Base-by-base conservation (phyloP, 495 filamentous ascomycete genomes). In the Penicillium salamii region DNA sequence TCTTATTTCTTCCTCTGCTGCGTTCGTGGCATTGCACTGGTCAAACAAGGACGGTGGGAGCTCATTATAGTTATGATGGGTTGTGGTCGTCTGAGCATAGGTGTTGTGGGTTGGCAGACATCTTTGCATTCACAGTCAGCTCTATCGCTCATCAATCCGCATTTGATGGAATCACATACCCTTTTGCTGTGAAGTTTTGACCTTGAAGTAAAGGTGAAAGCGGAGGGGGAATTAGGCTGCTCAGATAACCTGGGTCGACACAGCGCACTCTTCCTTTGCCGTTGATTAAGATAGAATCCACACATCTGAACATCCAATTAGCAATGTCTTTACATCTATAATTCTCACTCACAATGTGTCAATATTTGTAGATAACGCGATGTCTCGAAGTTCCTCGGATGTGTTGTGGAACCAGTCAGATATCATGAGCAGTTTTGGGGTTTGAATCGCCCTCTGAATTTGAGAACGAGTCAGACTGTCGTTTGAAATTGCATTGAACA, bases 271-370 rank as follows among this genome's bases (percentile, higher is more conserved):
- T 51, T 6, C 74, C 75, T 57, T 71, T 69, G n/a, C 75, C 73
- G 45, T 78, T 77, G 48, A 78, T 54, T 4, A 78, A 58, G 12
- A 77, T 52, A 20, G 64, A 65, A 41, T 77, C 72, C 13, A 61
- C 61, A 57, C 68, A 66, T 19, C 51, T 58, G 14, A 5, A 24
- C 3, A 17, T 2, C 14, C 18, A 11, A 15, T 33, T 19, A 20
- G 21, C 11, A 3, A 3, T 13, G 37, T 35, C 14, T 21, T 23
- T 8, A 12, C 13, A 6, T 5, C 15, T 8, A 13, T 6, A n/a
- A 6, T 7, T 7, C 2, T 15, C 12, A n/a, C 48, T 36, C n/a
- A 50, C 48, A 50, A 8, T 19, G 31, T 20, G 12, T 42, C 48
- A 20, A 50, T 19, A 3, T 50, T 19, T 29, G 39, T 39, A 2